A percentile compares a stretch with the other conserved stretches of the same genome.
These are phyloP conservation scores for Crassisporium funariophilum DNA, from an alignment of 768 basidiomycete genomes.

Conservation along the genomic window DNA sequence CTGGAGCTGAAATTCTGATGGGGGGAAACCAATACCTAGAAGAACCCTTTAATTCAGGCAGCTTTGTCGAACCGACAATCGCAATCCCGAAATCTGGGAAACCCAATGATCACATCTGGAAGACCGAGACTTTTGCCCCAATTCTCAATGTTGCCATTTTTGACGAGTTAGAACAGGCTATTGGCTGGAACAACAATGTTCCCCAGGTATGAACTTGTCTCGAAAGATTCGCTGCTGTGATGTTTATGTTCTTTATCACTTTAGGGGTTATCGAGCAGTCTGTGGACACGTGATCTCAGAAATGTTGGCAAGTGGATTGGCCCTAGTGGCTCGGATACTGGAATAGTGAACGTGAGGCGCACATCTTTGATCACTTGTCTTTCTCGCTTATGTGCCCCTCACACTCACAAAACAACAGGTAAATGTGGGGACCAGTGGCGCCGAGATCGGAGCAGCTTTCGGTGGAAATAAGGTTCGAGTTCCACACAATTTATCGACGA, in stretches of 20 bases:
- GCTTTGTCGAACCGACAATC: slow-evolving; percentile 90
- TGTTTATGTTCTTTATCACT: slow-evolving; percentile 5
- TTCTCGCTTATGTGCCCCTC: slow-evolving; percentile 15
- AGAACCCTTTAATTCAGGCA: slow-evolving; percentile 61
- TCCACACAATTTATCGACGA: slow-evolving; percentile 12
- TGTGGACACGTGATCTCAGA: slow-evolving; percentile 87
- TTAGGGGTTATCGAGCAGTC: slow-evolving; percentile 83
- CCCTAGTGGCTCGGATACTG: slow-evolving; percentile 84
- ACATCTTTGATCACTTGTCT: slow-evolving; percentile 11
- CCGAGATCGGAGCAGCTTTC: slow-evolving; percentile 79
- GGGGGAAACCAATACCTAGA: slow-evolving; percentile 65
- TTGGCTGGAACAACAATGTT: slow-evolving; percentile 88
- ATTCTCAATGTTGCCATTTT: slow-evolving; percentile 86
- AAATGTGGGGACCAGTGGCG: slow-evolving; percentile 61
- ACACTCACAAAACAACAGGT: slow-evolving; percentile 39
- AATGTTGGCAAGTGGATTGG: slow-evolving; percentile 93
- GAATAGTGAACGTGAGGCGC: slow-evolving; percentile 83
- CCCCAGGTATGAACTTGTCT: slow-evolving; percentile 54
- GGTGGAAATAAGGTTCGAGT: slow-evolving; percentile 86
- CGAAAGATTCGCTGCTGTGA: slow-evolving; percentile 10
- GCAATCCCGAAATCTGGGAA: slow-evolving; percentile 65
- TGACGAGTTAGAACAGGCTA: slow-evolving; percentile 84
- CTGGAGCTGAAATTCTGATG: slow-evolving; percentile 75
- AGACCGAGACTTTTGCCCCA: slow-evolving; percentile 85
- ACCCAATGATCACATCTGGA: slow-evolving; percentile 64